Evolutionary conservation across 306 rosid species (phyloP), one percentile per base, ranked within the genome.

Genomic region (Cucumis hystrix): DNA sequence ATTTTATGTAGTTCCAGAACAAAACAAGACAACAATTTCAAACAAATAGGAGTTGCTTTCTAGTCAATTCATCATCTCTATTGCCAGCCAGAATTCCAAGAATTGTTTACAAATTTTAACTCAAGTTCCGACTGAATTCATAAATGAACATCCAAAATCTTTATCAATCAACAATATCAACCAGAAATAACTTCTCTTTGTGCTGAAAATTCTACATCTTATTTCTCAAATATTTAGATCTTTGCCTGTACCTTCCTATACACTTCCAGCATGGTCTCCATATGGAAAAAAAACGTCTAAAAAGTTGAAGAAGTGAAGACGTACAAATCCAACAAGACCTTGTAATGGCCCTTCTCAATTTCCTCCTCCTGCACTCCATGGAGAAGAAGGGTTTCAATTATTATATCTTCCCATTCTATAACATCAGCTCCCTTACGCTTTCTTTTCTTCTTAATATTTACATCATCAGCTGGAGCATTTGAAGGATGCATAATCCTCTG

Each of bases 271-370:
- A 66, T 39, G 9, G 71, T 65, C 30, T n/a, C 15, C 65, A 33
- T 47, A 58, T 37, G 7, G 76, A 75, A 75, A 47, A 12, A 43
- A 12, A 43, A 4, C 74, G 70, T 77, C 76, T 79, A 80, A 80
- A 16, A 76, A 51, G 75, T 28, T 20, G 89, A 87, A n/a, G 85
- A 83, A 78, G 83, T 82, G 57, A 91, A 93, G 49, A 93, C 98
- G 62, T 91, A 78, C 59, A 89, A 78, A 73, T 82, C 91, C 78
- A 93, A 65, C 77, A 91, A 84, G 16, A 86, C 83, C 78, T 84
- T 88, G 79, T 91, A 93, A 79, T 87, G 85, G n/a, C 98, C 98
- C 81, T 84, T 91, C 93, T 89, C 96, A 49, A 91, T 93, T 83
- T 91, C 93, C 81, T 89, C 92, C 43, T 87, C 95, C 79, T 85